Evolutionary conservation across 306 rosid genomes (phyloP).

Genomic region (Astragalus glycyphyllos): DNA sequence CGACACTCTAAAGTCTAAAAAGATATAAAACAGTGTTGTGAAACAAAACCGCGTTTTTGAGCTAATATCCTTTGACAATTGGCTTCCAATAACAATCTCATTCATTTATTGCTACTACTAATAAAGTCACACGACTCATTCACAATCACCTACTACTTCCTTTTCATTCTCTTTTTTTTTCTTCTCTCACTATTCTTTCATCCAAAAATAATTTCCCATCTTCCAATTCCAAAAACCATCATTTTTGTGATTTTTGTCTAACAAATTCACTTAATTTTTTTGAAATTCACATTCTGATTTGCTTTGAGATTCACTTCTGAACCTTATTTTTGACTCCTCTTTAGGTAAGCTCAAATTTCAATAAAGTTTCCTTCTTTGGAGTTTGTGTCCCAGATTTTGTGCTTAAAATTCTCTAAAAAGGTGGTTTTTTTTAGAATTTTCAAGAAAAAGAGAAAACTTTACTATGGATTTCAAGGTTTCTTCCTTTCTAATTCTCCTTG

Average conservation of each 20-base stretch:
- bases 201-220: conserved; percentile 34
- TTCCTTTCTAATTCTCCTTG: conserved; percentile 46
- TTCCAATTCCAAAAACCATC: conserved; percentile 28
- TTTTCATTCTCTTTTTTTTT: conserved; percentile 28
- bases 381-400: conserved; percentile 18
- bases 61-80: conserved; percentile 40
- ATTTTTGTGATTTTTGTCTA: conserved; percentile 15
- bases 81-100: conserved; percentile 33
- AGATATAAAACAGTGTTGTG: background rate
- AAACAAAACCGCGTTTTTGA: conserved; percentile 78
- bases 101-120: conserved; percentile 34
- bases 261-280: conserved; percentile 5
- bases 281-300: conserved; percentile 19
- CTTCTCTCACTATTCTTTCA: conserved; percentile 6
- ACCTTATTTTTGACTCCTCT: background rate
- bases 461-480: conserved; percentile 52
- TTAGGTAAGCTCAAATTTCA: conserved; percentile 20
- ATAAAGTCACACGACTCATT: conserved; percentile 35
- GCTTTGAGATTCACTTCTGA: background rate
- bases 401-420: conserved; percentile 7
- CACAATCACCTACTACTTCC: background rate
- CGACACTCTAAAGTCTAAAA: too few species aligned
- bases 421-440: conserved; percentile 52
- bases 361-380: conserved; percentile 39
- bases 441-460: conserved; percentile 43